Conservation (phyloP, 2,329 filamentous ascomycete species). For the Paramyrothecium roridum region DNA sequence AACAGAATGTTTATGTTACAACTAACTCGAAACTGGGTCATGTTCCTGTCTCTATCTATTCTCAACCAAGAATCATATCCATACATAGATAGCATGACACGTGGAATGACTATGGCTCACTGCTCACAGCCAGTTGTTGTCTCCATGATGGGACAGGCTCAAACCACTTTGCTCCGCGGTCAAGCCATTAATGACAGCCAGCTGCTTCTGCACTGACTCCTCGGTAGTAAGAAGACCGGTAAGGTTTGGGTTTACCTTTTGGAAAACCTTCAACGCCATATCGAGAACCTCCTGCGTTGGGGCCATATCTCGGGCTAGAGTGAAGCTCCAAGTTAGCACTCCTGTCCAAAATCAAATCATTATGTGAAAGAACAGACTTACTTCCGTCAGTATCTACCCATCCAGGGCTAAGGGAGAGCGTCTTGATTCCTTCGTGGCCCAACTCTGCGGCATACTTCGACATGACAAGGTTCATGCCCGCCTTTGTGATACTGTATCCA, state of each 20-base stretch:
- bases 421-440: conserved; percentile 9
- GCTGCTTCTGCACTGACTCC: conserved; percentile 4
- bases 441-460: conserved; percentile 35
- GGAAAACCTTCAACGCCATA: not conserved
- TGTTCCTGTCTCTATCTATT: no score
- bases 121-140: not conserved
- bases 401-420: conserved; percentile 9
- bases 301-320: not conserved
- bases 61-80: no score
- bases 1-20: no score
- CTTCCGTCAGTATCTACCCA: conserved; percentile 8
- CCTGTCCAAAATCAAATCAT: not conserved
- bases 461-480: conserved; percentile 34
- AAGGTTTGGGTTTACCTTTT: not conserved
- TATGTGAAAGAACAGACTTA: not conserved
- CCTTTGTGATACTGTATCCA: conserved; percentile 34
- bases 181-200: conserved; percentile 6
- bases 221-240: conserved; percentile 4
- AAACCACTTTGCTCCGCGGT: not conserved
- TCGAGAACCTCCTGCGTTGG: not conserved
- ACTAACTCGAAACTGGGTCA: no score
- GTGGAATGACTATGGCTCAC: no score
- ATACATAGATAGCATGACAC: no score
- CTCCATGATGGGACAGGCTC: not conserved
- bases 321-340: not conserved